Percentiles rank a stretch among this genome's conserved stretches.
Conservation (phyloP, 371 early-diverging fungal species). For the Lichtheimia corymbifera region DNA sequence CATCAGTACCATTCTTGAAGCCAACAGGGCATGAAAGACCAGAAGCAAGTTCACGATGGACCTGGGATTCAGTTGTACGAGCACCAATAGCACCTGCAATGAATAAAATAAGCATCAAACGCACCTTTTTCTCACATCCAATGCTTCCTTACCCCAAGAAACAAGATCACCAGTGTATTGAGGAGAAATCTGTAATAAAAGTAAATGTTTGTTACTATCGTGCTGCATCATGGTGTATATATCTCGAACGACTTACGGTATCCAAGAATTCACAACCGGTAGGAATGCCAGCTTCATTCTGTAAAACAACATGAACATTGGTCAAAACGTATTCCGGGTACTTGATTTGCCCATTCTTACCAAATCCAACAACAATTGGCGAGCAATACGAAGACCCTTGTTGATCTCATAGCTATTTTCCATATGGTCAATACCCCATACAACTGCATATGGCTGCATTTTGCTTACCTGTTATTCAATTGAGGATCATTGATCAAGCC, state of each 20-base stretch:
- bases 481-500: conserved; percentile 85
- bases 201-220: not conserved
- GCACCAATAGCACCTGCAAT: conserved; percentile 79
- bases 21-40: conserved; percentile 93
- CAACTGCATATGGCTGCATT: not conserved
- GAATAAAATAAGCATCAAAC: not conserved
- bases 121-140: not conserved
- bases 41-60: conserved; percentile 87
- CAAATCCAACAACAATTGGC: conserved; percentile 70
- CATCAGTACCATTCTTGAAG: conserved; percentile 94
- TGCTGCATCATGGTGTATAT: not conserved
- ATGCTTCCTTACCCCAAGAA: conserved; percentile 65
- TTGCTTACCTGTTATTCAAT: conserved; percentile 53
- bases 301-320: not conserved
- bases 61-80: conserved; percentile 91
- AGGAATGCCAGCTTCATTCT: conserved; percentile 78
- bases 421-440: not conserved
- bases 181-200: conserved; percentile 57
- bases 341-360: conserved; percentile 19
- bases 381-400: conserved; percentile 85
- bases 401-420: conserved; percentile 76
- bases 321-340: too few species aligned
- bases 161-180: conserved; percentile 83
- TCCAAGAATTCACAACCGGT: conserved; percentile 86
- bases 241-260: conserved; percentile 41